Percentiles rank a stretch among this genome's conserved stretches.
These are phyloP conservation scores for Lolium rigidum DNA, from an alignment of 176 grass and related monocot species.

Conservation along the genomic window DNA sequence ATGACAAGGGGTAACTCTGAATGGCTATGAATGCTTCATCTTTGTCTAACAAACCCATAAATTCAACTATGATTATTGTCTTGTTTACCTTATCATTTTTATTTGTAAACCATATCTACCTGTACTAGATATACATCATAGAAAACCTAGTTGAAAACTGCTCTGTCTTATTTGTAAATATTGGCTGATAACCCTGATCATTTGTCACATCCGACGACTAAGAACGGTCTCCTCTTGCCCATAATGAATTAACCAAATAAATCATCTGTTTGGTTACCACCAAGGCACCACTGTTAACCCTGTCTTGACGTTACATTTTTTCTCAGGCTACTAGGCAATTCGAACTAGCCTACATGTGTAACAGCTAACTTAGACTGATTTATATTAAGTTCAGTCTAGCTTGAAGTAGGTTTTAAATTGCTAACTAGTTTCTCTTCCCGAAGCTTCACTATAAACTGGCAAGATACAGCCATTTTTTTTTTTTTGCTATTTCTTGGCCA, in stretches of 20 bases:
- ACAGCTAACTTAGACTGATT: neutral
- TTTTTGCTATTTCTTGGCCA: neutral
- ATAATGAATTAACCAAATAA: neutral
- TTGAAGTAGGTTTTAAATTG: neutral
- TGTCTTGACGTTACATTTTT: neutral
- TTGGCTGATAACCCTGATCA: neutral
- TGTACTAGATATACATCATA: neutral
- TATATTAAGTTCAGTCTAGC: conserved; percentile 3
- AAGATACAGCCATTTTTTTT: neutral
- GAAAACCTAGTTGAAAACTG: neutral
- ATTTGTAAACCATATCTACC: neutral
- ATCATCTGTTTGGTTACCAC: neutral
- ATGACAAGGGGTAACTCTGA: neutral
- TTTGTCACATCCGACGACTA: neutral
- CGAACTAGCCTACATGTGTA: neutral
- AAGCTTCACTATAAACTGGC: neutral
- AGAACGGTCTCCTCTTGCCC: neutral
- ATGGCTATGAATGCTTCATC: neutral
- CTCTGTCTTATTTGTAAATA: neutral
- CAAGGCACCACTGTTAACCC: neutral
- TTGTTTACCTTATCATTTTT: conserved; percentile 7
- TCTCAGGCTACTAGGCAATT: neutral
- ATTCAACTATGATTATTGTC: neutral
- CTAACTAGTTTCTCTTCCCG: neutral
- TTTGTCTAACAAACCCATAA: neutral